Conservation (phyloP, 306 rosid genomes). For the Luffa acutangula region DNA sequence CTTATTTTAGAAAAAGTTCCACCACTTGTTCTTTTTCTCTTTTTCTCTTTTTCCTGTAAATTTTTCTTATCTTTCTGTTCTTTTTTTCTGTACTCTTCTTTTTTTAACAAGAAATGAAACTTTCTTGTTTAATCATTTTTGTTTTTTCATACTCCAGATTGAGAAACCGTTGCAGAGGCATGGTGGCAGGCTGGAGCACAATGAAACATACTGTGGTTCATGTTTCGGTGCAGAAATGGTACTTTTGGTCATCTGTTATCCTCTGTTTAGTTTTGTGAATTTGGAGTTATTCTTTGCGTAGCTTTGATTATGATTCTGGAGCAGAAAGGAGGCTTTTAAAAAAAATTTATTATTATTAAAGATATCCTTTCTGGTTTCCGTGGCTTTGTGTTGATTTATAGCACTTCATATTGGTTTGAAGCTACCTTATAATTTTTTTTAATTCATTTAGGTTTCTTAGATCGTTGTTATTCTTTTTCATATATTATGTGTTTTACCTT, state of each 20-base stretch:
- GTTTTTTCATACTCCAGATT: constrained; percentile 40
- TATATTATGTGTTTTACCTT: background rate
- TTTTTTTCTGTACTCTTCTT: background rate
- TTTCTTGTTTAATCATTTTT: background rate
- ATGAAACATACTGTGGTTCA: constrained; percentile 84
- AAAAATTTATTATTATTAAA: background rate
- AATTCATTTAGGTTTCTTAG: background rate
- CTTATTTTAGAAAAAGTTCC: constrained; percentile 6
- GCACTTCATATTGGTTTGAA: background rate
- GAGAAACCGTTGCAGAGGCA: constrained; percentile 84
- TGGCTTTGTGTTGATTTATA: background rate
- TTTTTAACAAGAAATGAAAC: too few species aligned
- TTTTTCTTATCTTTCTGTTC: background rate
- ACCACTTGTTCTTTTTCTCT: background rate
- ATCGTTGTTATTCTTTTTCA: background rate
- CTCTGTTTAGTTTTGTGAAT: background rate
- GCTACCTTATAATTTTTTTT: background rate
- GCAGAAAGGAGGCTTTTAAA: background rate
- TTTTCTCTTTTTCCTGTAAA: background rate
- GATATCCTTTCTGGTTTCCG: background rate
- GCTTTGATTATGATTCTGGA: background rate
- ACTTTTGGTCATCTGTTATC: constrained; percentile 19
- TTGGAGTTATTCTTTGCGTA: background rate
- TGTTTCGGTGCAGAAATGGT: constrained; percentile 91
- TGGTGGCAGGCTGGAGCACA: constrained; percentile 89